Base-by-base conservation (phyloP, 1,139 yeast genomes). In the Saccharomyces hybrid region DNA sequence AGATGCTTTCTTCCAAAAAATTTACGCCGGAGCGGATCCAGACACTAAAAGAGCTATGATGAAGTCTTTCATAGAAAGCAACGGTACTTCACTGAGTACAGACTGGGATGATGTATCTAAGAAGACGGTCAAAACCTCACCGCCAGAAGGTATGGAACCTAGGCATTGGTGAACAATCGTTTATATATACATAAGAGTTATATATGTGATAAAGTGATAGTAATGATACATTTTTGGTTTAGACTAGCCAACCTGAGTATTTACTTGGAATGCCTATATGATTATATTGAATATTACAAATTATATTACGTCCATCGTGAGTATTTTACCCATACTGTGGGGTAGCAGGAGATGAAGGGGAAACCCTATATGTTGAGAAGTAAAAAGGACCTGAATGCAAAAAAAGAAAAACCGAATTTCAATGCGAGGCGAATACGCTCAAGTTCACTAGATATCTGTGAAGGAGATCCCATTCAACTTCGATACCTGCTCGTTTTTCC, bases 21-120 rank as follows among this genome's bases (percentile, higher is more conserved):
- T 95, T 13, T 95, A 86, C 72, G 78, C 80, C 46, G 83, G 80
- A 60, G 95, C 96, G 0, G 96, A 90, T 66, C 95, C 87, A 9
- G 97, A 93, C 65, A 86, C 96, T 0, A 78, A 77, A 62, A 78
- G 95, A 56, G 99, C 99, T 1, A 95, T 95, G 98, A 87, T 89
- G 95, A 95, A 95, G 73, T 88, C 97, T 53, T 93, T 81, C 65
- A 77, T 82, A n/a, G 97, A 95, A 71, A 88, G 96, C 62, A 87
- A 88, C 61, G 99, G 99, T 16, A 95, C 99, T 0, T 83, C 95
- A 1, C 75, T 95, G 58, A 88, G 96, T 52, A 95, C 99, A 5
- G 87, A 88, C 68, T 95, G 99, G 99, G 80, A 75, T 13, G 96
- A 89, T 57, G 98, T 96, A 2, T 77, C 80, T 51, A 75, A 78